Evolutionary conservation across 2,329 filamentous ascomycete species (phyloP).

Genomic region (Diaporthe capsici): DNA sequence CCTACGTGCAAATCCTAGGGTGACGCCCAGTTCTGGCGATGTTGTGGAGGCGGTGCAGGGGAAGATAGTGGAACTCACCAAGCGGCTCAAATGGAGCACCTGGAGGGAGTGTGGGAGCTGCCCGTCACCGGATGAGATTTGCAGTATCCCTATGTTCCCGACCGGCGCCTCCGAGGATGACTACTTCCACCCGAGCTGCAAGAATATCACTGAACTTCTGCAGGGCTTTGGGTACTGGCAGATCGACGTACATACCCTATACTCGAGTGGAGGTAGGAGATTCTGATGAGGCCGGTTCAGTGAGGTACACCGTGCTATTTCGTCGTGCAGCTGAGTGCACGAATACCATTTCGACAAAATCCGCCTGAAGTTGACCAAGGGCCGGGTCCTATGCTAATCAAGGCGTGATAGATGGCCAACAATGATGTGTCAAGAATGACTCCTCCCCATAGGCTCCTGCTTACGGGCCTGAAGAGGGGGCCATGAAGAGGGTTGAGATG

Average conservation of each 20-base stretch:
- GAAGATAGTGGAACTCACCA: conserved; percentile 46
- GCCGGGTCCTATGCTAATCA: no score
- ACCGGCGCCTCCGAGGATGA: conserved; percentile 49
- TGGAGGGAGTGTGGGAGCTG: conserved; percentile 54
- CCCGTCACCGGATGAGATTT: conserved; percentile 49
- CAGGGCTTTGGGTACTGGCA: not conserved
- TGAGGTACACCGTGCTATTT: not conserved
- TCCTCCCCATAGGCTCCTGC: not conserved
- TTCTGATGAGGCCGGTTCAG: not conserved
- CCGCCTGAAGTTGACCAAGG: not conserved
- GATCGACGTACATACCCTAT: not conserved
- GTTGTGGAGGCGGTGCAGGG: conserved; percentile 30
- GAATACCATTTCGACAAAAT: not conserved
- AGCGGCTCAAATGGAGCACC: conserved; percentile 51
- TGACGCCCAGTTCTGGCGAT: not conserved
- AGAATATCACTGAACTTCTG: conserved; percentile 24
- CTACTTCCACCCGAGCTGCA: conserved; percentile 50
- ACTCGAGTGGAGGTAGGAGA: no score
- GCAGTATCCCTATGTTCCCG: conserved; percentile 57
- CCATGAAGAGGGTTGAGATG: not conserved
- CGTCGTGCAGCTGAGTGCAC: not conserved
- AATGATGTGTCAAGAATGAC: not conserved
- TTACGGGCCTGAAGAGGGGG: not conserved
- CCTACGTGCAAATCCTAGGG: conserved; percentile 38
- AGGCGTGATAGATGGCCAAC: not conserved